Evolutionary conservation across 306 rosid species (phyloP), one percentile per base, ranked within the genome.

Genomic region (Inga oerstediana): DNA sequence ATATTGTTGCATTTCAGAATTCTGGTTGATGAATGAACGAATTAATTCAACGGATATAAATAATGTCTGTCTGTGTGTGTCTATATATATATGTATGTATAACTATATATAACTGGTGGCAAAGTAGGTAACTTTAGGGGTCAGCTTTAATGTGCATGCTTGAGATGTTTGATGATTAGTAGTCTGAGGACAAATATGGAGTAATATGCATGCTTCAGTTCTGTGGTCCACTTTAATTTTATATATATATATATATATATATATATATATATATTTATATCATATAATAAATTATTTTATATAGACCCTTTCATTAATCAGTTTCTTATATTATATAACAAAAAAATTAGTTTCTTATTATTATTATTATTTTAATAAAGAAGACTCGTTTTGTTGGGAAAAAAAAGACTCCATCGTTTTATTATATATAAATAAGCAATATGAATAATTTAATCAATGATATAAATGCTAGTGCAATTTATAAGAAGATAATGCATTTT

Each of bases 81-180:
- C 7, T 20, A 8, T 7, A 0, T 56, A 20, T 52, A 16, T 49
- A 46, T 45, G 2, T 48, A 48, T 12, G 11, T 48, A 37, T 37
- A 27, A 27, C 30, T 20, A 37, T 68, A 27, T 65, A 67, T 6
- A 14, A 67, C 72, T 15, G n/a, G 20, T 15, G n/a, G 20, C n/a
- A 67, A 74, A 75, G 54, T 76, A 27, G 49, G 32, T 39, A 69
- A 39, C 74, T 69, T 69, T 69, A 41, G 46, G 74, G 74, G 32
- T 69, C 79, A 87, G 85, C 84, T 87, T 87, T 78, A 84, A 78
- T 72, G 66, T 84, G 84, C 85, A 80, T 85, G 88, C 79, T 41
- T 78, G 85, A 85, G 75, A 77, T 77, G 86, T 85, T 84, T 88
- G 64, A 59, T 59, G 82, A 85, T 88, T 89, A 84, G 78, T 77